Evolutionary conservation across 345 rosid genomes (phyloP).

Genomic region (Camelina sativa): DNA sequence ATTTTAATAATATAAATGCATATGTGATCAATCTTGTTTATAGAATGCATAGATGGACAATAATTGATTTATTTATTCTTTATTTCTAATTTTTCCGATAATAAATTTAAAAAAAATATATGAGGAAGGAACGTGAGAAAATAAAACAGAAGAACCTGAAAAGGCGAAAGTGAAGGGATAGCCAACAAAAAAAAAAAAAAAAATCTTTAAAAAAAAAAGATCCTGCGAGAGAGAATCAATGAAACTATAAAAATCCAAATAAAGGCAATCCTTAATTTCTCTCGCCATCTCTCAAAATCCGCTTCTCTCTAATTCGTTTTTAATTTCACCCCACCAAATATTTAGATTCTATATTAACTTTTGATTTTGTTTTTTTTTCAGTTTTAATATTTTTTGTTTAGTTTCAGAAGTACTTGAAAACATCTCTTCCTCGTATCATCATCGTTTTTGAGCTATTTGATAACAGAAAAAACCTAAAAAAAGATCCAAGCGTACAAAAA

Average conservation of each 20-base stretch:
- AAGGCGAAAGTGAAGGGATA: conserved; percentile 48
- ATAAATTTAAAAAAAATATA: background rate
- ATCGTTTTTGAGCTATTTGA: conserved; percentile 31
- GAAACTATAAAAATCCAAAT: conserved; percentile 40
- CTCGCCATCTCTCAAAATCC: conserved; percentile 25
- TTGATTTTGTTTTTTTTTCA: background rate
- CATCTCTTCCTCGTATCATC: conserved; percentile 30
- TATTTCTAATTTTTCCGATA: no score
- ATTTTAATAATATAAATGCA: no score
- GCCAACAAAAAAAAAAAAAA: conserved; percentile 34
- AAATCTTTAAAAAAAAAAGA: conserved; percentile 3
- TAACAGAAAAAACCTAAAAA: conserved; percentile 29
- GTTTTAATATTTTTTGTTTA: background rate
- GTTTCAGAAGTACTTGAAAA: conserved; percentile 27
- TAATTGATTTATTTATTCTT: no score
- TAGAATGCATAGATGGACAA: no score
- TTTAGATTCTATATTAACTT: conserved; percentile 34
- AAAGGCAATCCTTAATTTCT: conserved; percentile 22
- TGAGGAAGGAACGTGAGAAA: background rate
- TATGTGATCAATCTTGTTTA: no score
- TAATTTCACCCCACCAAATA: conserved; percentile 16
- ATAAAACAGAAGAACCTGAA: conserved; percentile 33
- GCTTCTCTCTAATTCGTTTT: conserved; percentile 36
- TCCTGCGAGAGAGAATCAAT: conserved; percentile 26
- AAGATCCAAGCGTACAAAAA: background rate